Evolutionary conservation across 1,139 yeast species (phyloP), one percentile per base, ranked within the genome.

Genomic region (Meyerozyma sp.): DNA sequence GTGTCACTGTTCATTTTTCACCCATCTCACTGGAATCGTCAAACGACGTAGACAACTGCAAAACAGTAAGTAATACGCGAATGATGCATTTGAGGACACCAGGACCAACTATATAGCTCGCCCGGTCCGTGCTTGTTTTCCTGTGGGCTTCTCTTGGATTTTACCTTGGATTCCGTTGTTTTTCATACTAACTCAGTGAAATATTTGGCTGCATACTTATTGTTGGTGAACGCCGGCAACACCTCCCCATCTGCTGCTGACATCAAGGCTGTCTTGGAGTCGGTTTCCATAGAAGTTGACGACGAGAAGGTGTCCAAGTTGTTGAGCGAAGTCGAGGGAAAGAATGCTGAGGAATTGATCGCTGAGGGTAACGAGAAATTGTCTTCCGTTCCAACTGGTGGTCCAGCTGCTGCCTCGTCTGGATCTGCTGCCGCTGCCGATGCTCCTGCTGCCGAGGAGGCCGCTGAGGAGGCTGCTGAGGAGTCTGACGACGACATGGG

Each of bases 301-400:
- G 94, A 86, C 62, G 81, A 85, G 68, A 90, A 90, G 75, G 72
- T 93, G 75, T 73, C 82, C 66, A 76, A 86, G 67, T 85, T 93
- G 71, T 77, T 93, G 66, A 73, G 88, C 59, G 95, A 94, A 70
- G 83, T 93, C 64, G 91, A 88, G 75, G 98, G 98, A 75, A 93
- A 93, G 86, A 74, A 80, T 68, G 81, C 86, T 68, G 83, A 79
- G 59, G 96, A 90, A 76, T 84, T 93, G 77, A 84, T 93, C 62
- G 93, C 97, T 66, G 95, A 83, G 76, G 98, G 98, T 81, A 77
- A 87, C 73, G 76, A 82, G 74, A 93, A 93, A 82, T 86, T 93
- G 69, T 91, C 98, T 60, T 80, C 97, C 56, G 96, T 91, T 58
- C 98, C 98, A 76, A 68, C 96, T 69, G 98, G 96, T 74, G 97